These are phyloP conservation scores for Prunella vulgaris DNA, from an alignment of 257 asterid genomes.

Conservation along the genomic window DNA sequence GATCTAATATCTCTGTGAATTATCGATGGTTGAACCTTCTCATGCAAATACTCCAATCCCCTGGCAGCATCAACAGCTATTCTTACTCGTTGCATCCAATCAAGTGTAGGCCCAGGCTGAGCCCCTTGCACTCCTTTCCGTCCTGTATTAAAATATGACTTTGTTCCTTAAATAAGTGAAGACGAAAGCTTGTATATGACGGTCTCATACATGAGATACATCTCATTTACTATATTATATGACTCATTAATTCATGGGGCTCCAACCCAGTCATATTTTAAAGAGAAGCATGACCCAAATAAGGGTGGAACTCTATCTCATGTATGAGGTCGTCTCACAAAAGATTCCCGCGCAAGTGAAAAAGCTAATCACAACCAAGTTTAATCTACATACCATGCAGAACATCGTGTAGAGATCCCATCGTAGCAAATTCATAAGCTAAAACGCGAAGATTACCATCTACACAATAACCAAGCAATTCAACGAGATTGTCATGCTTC, in stretches of 20 bases:
- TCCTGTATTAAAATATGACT: conserved; percentile 41
- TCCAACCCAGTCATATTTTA: too few species aligned
- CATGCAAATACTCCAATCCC: conserved; percentile 96
- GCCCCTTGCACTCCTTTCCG: conserved; percentile 99
- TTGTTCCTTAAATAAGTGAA: not conserved
- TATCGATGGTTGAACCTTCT: conserved; percentile 73
- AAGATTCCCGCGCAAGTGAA: not conserved
- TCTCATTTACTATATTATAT: too few species aligned
- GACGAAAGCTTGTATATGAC: too few species aligned
- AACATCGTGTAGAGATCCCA: conserved; percentile 97
- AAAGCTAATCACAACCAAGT: conserved; percentile 15
- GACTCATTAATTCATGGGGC: too few species aligned
- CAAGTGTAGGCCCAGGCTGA: conserved; percentile 98
- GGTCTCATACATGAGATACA: too few species aligned
- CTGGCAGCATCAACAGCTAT: conserved; percentile 98
- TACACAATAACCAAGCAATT: conserved; percentile 87
- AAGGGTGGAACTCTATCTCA: too few species aligned
- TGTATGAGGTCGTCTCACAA: too few species aligned
- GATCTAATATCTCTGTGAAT: conserved; percentile 97
- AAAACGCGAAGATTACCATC: conserved; percentile 88
- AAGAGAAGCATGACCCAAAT: too few species aligned
- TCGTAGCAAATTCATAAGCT: conserved; percentile 94
- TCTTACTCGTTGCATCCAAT: conserved; percentile 91
- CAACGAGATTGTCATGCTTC: conserved; percentile 91
- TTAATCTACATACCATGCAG: conserved; percentile 63